Conservation (phyloP, 1,284 basidiomycete genomes). For the Grifola frondosa region DNA sequence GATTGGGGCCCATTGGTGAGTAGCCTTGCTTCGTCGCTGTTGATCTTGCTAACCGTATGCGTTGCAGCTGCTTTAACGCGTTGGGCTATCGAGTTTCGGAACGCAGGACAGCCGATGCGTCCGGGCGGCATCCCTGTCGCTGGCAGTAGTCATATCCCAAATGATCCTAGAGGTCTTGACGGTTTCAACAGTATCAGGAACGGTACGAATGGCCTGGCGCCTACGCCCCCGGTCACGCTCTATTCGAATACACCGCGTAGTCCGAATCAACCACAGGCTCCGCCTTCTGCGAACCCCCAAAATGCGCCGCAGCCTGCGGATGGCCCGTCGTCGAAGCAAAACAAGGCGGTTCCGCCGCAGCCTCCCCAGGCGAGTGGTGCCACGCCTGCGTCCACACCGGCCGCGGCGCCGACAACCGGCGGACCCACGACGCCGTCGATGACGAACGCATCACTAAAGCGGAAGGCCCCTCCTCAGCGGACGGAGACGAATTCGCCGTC, state of each 20-base stretch:
- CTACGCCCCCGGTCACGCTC: constrained; percentile 4
- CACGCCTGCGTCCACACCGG: constrained; percentile 36
- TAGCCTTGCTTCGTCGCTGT: constrained; percentile 8
- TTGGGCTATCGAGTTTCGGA: constrained; percentile 44
- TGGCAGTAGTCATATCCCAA: not conserved
- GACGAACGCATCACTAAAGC: constrained; percentile 57
- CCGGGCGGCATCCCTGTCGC: not conserved
- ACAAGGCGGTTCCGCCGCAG: constrained; percentile 48
- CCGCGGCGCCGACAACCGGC: constrained; percentile 32
- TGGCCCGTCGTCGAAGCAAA: constrained; percentile 53
- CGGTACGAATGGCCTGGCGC: constrained; percentile 8
- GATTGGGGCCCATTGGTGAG: constrained; percentile 65
- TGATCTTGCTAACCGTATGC: not conserved
- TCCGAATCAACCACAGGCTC: constrained; percentile 33
- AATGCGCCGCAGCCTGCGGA: constrained; percentile 46
- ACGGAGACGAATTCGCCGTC: constrained; percentile 53
- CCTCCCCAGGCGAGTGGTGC: constrained; percentile 39
- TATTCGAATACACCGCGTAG: constrained; percentile 8
- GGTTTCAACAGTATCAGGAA: constrained; percentile 11
- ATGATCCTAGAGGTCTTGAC: not conserved
- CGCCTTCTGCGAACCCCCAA: constrained; percentile 33
- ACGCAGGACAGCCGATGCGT: constrained; percentile 15
- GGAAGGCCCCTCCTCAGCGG: constrained; percentile 45
- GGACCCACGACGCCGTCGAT: constrained; percentile 47
- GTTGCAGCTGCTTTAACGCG: constrained; percentile 40